Conservation (phyloP, 257 asterid genomes). For the Solanum ossicruentum region DNA sequence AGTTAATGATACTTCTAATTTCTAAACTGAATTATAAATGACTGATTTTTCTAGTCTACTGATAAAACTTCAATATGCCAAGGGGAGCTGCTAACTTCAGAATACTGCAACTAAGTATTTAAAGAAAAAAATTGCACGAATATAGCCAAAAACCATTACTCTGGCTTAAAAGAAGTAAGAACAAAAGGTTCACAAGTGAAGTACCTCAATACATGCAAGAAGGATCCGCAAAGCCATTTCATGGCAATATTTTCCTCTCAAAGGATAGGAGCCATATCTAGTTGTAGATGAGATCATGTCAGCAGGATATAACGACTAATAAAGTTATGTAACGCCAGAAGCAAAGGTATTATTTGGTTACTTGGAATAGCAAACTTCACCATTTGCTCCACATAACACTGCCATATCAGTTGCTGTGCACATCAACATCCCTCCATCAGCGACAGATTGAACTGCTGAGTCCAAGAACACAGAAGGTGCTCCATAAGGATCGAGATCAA, state of each 20-base stretch:
- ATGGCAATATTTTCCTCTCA: constrained; percentile 92
- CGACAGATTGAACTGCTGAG: constrained; percentile 90
- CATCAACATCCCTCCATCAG: constrained; percentile 88
- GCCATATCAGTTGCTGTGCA: constrained; percentile 99
- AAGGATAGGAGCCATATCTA: constrained; percentile 92
- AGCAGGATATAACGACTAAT: constrained; percentile 9
- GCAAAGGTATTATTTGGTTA: constrained; percentile 24
- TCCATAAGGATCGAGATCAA: constrained; percentile 99
- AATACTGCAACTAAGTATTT: not conserved
- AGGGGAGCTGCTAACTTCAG: not conserved
- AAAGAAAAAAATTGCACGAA: not conserved
- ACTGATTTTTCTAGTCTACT: not conserved
- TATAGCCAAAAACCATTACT: not conserved
- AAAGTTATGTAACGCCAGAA: not conserved
- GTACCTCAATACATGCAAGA: constrained; percentile 93
- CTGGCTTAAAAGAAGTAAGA: not conserved
- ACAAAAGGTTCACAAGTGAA: not conserved
- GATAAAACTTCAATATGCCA: not conserved
- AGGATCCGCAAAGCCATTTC: constrained; percentile 98
- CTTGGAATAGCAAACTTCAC: constrained; percentile 99
- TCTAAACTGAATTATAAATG: not conserved
- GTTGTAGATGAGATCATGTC: constrained; percentile 6
- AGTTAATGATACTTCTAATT: not conserved
- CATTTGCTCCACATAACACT: constrained; percentile 90
- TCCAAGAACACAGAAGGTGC: constrained; percentile 91